Base-by-base conservation (phyloP, 768 basidiomycete genomes). In the Lactifluus pinguis region DNA sequence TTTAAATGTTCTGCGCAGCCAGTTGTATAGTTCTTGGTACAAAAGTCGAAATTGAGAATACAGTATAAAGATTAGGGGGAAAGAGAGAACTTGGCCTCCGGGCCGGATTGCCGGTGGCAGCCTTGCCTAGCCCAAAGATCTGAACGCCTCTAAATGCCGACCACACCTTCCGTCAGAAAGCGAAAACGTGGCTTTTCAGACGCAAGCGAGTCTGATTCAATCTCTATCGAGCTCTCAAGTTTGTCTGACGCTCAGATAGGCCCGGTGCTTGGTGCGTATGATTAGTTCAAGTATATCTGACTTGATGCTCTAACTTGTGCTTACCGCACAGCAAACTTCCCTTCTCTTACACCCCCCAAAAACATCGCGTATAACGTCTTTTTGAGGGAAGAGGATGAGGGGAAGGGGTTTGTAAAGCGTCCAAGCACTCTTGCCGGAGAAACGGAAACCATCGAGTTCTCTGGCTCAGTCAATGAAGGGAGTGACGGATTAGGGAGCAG, bases 391-490 rank as follows among this genome's bases (percentile, higher is more conserved):
- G 54, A 51, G 4, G 58, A 70, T 38, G 68, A 64, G 7, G 68
- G 67, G n/a, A 65, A 62, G 51, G 74, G 69, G 1, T 79, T 79
- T 51, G 70, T 68, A 14, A 66, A 69, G 19, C 52, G 68, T 54
- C 49, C 62, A 11, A 67, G 79, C 10, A 66, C 90, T 14, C 76
- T 95, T 25, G 89, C 84, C 0, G 95, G 88, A 5, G 93, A 95
- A 75, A 89, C 89, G n/a, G 78, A 84, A 32, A 77, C 81, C 19
- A 82, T 97, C 50, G 92, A 97, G 69, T 92, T 88, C 73, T 82
- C 83, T 65, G 85, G 89, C 49, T 80, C 82, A 30, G 78, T 81
- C 29, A 82, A 84, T 67, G 77, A 70, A 53, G 70, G 76, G 66
- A 70, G 75, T 5, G 79, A 80, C 34, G 75, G 82, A 49, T 72